A percentile compares a stretch with the other conserved stretches of the same genome.
These are phyloP conservation scores for Hordeum vulgare DNA, from an alignment of 176 grass and related monocot species.

Conservation along the genomic window MorexV3_pseudomolecules_assembly NC_058524.1:512374768-512375267, in stretches of 20 bases:
- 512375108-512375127: background rate
- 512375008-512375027: background rate
- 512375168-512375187: slow-evolving; percentile 70
- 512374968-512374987: background rate
- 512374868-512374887: background rate
- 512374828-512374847: background rate
- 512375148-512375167: slow-evolving; percentile 68
- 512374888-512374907: background rate
- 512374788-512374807: background rate
- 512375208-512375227: background rate
- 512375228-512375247: background rate
- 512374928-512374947: slow-evolving; percentile 13
- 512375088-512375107: background rate
- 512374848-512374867: background rate
- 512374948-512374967: slow-evolving; percentile 1
- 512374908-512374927: slow-evolving; percentile 37
- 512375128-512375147: slow-evolving; percentile 26
- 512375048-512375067: background rate
- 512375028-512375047: background rate
- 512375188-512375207: background rate
- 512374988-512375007: background rate
- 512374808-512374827: background rate
- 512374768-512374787: background rate
- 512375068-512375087: background rate
- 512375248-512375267: background rate